Evolutionary conservation across 2,329 filamentous ascomycete genomes (phyloP), one percentile per base, ranked within the genome.

Genomic region (Hortaea werneckii): DNA sequence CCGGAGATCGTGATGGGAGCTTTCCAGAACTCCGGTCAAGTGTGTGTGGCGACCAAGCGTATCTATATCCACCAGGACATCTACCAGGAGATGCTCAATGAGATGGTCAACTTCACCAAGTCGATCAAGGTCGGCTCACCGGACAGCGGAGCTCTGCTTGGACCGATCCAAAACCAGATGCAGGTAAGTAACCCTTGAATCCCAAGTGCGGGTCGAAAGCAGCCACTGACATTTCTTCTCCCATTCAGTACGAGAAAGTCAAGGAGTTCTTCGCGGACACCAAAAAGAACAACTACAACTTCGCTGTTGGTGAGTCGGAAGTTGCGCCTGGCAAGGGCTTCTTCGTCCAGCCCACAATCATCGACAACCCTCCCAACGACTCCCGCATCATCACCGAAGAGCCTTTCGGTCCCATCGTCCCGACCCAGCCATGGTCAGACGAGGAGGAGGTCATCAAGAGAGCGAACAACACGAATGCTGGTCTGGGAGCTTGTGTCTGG

Each of bases 1-100:
- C 70, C 71, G 4, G 63, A 75, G 49, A 64, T 78, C 20, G 73
- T 73, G 13, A 66, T 69, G 50, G 66, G 71, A 5, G 69, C 74
- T 5, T 79, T 80, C 63, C 65, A 77, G 45, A 78, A 80, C 65
- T 70, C 71, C 2, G 77, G 77, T 6, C 76, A 81, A 57, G 67
- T 76, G 41, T 78, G 75, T 56, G 66, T 77, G 37, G 67, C 68
- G 37, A 71, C 66, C 39, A 76, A 76, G 60, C 68, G 75, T 4
- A 61, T 79, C 43, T 82, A 79, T 62, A 72, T 81, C 35, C 76
- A 80, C 60, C 63, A 73, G 47, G 61, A 65, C 43, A 76, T 78
- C 57, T 76, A 75, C 58, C 61, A 69, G 39, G 54, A 63, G 28
- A 77, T 77, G 56, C 56, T 68, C 6, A 56, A 67, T 44, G 69